A percentile compares a stretch with the other conserved stretches of the same genome.
These are phyloP conservation scores for Piloderma croceum DNA, from an alignment of 768 basidiomycete genomes.

Conservation along the genomic window DNA sequence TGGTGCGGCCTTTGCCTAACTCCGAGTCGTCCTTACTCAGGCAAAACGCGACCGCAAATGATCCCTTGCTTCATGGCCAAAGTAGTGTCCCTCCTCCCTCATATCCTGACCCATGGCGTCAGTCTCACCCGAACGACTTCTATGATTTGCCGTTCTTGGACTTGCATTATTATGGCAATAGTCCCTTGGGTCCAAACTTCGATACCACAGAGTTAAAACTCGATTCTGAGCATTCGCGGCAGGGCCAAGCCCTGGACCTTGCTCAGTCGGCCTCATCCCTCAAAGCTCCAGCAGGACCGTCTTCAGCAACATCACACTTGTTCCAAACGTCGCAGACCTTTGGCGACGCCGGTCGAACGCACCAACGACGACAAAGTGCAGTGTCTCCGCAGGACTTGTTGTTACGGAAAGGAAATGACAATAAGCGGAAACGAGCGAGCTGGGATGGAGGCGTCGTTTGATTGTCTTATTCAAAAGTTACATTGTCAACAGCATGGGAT, in stretches of 20 bases:
- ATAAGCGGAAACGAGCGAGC: constrained; percentile 53
- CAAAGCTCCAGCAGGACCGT: constrained; percentile 22
- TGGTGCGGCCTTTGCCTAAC: constrained; percentile 20
- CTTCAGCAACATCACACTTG: constrained; percentile 25
- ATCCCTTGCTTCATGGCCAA: constrained; percentile 13
- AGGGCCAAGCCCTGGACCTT: constrained; percentile 47
- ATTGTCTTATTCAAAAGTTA: no score
- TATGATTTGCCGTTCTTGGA: constrained; percentile 66
- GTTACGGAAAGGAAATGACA: constrained; percentile 41
- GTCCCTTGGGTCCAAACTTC: constrained; percentile 7
- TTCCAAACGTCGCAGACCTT: constrained; percentile 28
- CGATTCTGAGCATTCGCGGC: constrained; percentile 26
- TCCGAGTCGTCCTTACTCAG: constrained; percentile 19
- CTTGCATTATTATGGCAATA: constrained; percentile 56
- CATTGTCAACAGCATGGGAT: no score
- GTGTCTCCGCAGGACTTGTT: constrained; percentile 50
- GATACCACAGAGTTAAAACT: constrained; percentile 17
- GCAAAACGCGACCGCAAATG: constrained; percentile 14
- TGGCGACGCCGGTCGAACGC: constrained; percentile 15
- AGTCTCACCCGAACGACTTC: constrained; percentile 28
- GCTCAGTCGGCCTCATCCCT: constrained; percentile 33
- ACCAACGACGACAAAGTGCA: constrained; percentile 49
- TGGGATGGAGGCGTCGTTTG: constrained; percentile 45
- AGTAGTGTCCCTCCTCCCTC: background rate
- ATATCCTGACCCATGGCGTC: constrained; percentile 12